A percentile compares a stretch with the other conserved stretches of the same genome.
Evolutionary conservation across 2,329 filamentous ascomycete species (phyloP).

Genomic region (Xylariaceae sp.): DNA sequence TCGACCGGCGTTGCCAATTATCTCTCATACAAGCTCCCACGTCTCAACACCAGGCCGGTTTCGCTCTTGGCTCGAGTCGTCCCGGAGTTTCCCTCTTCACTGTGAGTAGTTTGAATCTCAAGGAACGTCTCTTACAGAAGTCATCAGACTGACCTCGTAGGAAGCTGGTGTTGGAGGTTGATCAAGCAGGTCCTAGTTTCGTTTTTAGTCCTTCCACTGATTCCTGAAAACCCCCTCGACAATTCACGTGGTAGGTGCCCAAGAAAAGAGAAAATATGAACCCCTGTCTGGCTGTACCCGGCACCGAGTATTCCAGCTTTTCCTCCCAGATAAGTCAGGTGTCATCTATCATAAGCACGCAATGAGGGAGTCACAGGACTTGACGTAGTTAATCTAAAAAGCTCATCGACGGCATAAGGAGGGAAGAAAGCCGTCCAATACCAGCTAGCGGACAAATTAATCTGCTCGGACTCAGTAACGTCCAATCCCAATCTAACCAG

Average conservation of each 20-base stretch:
- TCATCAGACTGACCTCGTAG: background rate
- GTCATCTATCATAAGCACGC: background rate
- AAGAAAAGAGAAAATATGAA: background rate
- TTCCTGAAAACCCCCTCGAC: background rate
- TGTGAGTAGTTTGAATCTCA: no score
- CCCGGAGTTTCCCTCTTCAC: no score
- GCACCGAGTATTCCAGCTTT: background rate
- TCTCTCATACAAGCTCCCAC: background rate
- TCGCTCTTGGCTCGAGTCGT: no score
- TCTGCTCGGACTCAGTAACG: background rate
- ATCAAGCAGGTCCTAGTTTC: background rate
- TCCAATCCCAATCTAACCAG: background rate
- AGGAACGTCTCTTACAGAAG: background rate
- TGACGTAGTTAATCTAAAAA: background rate
- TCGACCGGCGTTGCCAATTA: background rate
- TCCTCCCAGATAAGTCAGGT: background rate
- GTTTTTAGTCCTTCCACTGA: background rate
- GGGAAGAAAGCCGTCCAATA: background rate
- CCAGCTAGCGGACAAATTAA: background rate
- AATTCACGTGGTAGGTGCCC: background rate
- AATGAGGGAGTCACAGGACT: background rate
- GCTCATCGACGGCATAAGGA: background rate
- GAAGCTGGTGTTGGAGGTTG: background rate
- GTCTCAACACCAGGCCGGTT: no score
- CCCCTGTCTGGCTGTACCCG: background rate